Conservation (phyloP, 148 eudicot species). For the Arctostaphylos glauca region DNA sequence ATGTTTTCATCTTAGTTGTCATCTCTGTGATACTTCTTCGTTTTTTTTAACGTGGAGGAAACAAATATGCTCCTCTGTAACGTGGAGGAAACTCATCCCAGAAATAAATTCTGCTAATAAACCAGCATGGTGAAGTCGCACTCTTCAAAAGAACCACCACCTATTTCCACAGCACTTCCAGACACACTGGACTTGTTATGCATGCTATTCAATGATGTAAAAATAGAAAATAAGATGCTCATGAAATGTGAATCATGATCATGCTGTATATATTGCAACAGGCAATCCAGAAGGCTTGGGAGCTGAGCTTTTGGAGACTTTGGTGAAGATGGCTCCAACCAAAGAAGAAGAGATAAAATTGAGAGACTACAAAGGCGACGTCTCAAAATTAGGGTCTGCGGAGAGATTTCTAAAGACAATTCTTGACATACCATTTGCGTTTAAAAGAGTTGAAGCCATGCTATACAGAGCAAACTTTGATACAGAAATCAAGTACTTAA, state of each 20-base stretch:
- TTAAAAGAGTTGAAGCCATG: constrained; percentile 93
- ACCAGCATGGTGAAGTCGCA: background rate
- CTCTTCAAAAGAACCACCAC: background rate
- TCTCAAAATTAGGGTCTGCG: constrained; percentile 78
- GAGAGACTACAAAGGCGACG: constrained; percentile 71
- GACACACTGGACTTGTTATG: background rate
- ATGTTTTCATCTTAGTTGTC: background rate
- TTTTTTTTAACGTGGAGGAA: background rate
- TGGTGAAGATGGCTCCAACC: constrained; percentile 97
- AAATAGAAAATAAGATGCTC: constrained; percentile 1
- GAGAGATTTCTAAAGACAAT: constrained; percentile 85
- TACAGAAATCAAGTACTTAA: constrained; percentile 68
- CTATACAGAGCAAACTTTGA: constrained; percentile 88
- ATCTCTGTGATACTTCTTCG: background rate
- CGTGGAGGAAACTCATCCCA: constrained; percentile 9
- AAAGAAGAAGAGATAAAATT: constrained; percentile 94
- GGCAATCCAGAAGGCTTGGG: constrained; percentile 84
- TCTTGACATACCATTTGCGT: constrained; percentile 89
- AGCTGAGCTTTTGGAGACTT: constrained; percentile 77
- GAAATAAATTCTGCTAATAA: background rate
- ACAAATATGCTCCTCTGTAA: constrained; percentile 2
- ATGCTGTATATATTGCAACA: constrained; percentile 32
- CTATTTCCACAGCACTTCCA: background rate
- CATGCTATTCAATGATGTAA: background rate
- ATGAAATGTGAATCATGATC: background rate